Evolutionary conservation across 768 basidiomycete species (phyloP).

Genomic region (Boletus reticulatus): DNA sequence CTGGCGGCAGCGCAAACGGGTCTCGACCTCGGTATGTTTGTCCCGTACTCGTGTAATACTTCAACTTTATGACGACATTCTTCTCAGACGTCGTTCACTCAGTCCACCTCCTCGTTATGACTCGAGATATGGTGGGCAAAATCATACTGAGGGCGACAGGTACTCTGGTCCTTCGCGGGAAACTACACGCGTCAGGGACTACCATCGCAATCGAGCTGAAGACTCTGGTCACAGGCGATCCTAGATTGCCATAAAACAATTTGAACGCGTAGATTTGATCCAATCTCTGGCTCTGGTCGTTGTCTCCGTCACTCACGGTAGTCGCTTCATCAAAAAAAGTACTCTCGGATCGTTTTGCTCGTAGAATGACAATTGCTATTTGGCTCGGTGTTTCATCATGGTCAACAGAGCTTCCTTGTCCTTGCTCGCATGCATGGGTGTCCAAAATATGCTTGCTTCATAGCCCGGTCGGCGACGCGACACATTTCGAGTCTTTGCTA

Average conservation of each 20-base stretch:
- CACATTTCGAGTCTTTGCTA: too few relatives aligned
- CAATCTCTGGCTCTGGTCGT: constrained; percentile 1
- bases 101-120: constrained; percentile 56
- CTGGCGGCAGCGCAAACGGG: constrained; percentile 42
- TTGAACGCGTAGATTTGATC: constrained; percentile 5
- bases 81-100: constrained; percentile 63
- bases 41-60: neutral
- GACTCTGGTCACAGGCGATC: constrained; percentile 30
- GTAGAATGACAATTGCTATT: neutral
- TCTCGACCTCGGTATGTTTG: constrained; percentile 39
- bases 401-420: constrained; percentile 1
- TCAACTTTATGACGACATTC: neutral
- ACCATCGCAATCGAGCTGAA: constrained; percentile 37
- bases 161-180: constrained; percentile 42
- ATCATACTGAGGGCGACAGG: constrained; percentile 41
- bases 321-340: constrained; percentile 4
- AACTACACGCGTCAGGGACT: constrained; percentile 37
- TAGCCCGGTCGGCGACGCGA: too few relatives aligned
- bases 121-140: constrained; percentile 53
- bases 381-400: constrained; percentile 2
- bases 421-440: neutral
- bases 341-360: constrained; percentile 2
- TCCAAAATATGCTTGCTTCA: too few relatives aligned
- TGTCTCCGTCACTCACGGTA: constrained; percentile 1
- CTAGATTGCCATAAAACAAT: constrained; percentile 10